These are phyloP conservation scores for Hypoxylon sp. DNA, from an alignment of 2,329 filamentous ascomycete genomes.

Conservation along the genomic window DNA sequence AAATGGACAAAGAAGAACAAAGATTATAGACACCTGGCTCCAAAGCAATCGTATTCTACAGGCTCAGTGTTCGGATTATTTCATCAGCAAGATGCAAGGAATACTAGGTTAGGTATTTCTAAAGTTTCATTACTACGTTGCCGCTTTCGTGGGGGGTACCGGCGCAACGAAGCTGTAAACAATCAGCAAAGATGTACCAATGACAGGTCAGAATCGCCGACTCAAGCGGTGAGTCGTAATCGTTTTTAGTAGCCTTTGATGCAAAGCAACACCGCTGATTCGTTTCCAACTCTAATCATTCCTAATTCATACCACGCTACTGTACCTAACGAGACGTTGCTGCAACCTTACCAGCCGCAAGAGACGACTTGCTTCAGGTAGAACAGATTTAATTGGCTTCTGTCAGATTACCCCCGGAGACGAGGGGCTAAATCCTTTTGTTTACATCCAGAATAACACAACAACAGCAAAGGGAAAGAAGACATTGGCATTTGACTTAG, in stretches of 20 bases:
- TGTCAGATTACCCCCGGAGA: slow-evolving; percentile 30
- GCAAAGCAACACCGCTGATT: slow-evolving; percentile 26
- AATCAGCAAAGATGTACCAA: slow-evolving; percentile 28
- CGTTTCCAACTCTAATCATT: slow-evolving; percentile 24
- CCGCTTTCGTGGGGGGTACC: slow-evolving; percentile 23
- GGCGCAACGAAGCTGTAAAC: slow-evolving; percentile 34
- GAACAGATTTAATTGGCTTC: slow-evolving; percentile 38
- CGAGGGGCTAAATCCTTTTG: slow-evolving; percentile 32
- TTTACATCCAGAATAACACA: slow-evolving; percentile 41
- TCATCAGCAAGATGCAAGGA: slow-evolving; percentile 13
- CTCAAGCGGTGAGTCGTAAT: slow-evolving; percentile 34
- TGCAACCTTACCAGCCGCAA: slow-evolving; percentile 35
- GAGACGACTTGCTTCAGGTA: slow-evolving; percentile 27
- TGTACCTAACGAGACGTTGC: slow-evolving; percentile 35
- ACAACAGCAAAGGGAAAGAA: slow-evolving; percentile 8
- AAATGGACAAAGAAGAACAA: slow-evolving; percentile 6
- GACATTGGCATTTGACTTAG: not conserved
- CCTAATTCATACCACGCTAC: slow-evolving; percentile 38
- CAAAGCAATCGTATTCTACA: slow-evolving; percentile 9
- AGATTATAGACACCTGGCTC: slow-evolving; percentile 11
- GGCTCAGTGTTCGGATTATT: slow-evolving; percentile 14
- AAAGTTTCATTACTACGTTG: slow-evolving; percentile 2
- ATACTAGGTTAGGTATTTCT: not conserved
- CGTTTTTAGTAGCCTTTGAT: slow-evolving; percentile 29
- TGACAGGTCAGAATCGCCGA: slow-evolving; percentile 25